Conservation (phyloP, 2,329 filamentous ascomycete genomes). For the Microsporum canis region DNA sequence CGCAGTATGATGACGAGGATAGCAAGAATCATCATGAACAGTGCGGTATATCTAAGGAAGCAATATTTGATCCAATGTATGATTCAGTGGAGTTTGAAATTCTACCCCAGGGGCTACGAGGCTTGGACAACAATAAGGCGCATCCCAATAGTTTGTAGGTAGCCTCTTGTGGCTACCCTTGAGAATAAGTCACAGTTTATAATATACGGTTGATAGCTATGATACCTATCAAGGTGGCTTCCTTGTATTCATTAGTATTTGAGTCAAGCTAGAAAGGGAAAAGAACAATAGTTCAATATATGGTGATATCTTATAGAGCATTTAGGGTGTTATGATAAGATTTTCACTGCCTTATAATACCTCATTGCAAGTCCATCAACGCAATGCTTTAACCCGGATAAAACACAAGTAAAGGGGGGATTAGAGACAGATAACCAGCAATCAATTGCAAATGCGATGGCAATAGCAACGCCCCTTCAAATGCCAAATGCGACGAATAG, state of each 20-base stretch:
- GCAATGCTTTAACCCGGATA: conserved; percentile 12
- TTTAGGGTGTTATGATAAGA: too few species aligned
- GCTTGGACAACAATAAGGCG: background rate
- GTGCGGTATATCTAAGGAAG: background rate
- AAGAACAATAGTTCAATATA: too few species aligned
- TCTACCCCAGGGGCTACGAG: conserved; percentile 11
- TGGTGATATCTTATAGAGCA: too few species aligned
- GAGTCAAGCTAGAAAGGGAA: too few species aligned
- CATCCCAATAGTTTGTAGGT: too few species aligned
- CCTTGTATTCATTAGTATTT: too few species aligned
- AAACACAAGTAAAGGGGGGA: conserved; percentile 11
- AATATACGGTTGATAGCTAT: too few species aligned
- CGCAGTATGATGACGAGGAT: background rate
- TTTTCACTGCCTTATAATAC: conserved; percentile 3
- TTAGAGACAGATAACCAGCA: conserved; percentile 15
- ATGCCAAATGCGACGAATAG: conserved; percentile 19
- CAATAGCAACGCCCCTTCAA: conserved; percentile 13
- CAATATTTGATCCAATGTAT: conserved; percentile 3
- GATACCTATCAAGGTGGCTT: too few species aligned
- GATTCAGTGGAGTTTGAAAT: conserved; percentile 13
- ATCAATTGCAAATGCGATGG: conserved; percentile 21
- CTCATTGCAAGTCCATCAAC: conserved; percentile 12
- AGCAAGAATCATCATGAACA: background rate
- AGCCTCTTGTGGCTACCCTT: too few species aligned
- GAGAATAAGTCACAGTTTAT: too few species aligned